Evolutionary conservation across 805 yeast genomes (phyloP), one percentile per base, ranked within the genome.

Genomic region (Millerozyma miso): DNA sequence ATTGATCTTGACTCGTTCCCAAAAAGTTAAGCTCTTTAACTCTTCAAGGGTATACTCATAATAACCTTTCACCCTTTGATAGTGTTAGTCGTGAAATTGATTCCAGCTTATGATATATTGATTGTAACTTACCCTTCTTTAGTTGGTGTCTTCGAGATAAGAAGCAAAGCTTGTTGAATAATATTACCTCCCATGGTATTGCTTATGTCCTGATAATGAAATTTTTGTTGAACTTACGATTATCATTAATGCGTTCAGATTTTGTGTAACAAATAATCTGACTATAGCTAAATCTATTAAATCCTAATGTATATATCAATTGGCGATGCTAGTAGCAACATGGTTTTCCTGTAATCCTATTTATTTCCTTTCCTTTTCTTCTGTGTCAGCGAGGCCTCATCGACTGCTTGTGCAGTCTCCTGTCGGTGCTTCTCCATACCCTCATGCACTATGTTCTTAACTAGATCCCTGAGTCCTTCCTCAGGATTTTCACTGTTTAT

Each of bases 401-500:
- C 60, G 12, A 42, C 50, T 6, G 14, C n/a, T 13, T 15, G 14
- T 14, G 20, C 48, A 6, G 47, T 39, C 16, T 54, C 55, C 13
- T 50, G 53, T 32, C 50, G 49, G 50, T 53, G 62, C 33, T 60
- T 52, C 14, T 58, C 50, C 59, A 78, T 59, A 38, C 83, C 83
- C 38, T 77, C 75, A 35, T 81, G 77, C 3, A 90, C 82, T 8
- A 85, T 81, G 12, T 77, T 77, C 49, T 78, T 68, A 26, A 90
- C 79, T 52, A 84, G 77, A 34, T 79, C 79, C 54, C 84, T 79
- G 36, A 90, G 68, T 20, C 80, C 85, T 48, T 80, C 87, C 58
- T 89, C 96, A 3, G 91, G 88, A 54, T 88, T 83, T 3, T 83
- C 95, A 43, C 95, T 81, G 48, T 80, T 74, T 48, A 89, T 75